Evolutionary conservation across 805 yeast species (phyloP).

Genomic region (Starmera quercuum): DNA sequence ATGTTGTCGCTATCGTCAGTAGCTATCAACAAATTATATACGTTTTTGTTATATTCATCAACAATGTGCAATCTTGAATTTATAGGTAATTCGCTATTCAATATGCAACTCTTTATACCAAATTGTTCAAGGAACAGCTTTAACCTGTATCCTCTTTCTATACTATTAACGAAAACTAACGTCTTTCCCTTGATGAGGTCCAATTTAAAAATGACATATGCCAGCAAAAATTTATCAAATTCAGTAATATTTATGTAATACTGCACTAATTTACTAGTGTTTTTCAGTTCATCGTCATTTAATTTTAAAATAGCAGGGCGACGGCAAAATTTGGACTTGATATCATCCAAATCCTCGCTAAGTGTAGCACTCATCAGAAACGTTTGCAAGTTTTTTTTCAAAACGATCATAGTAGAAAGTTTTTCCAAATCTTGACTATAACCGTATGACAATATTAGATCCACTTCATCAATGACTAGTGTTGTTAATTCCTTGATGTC

Average conservation of each 20-base stretch:
- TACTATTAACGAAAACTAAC: constrained; percentile 82
- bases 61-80: constrained; percentile 92
- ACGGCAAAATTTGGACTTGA: constrained; percentile 75
- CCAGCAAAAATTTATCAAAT: constrained; percentile 82
- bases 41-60: constrained; percentile 88
- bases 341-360: constrained; percentile 71
- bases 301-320: constrained; percentile 74
- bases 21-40: constrained; percentile 82
- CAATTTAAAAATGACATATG: constrained; percentile 88
- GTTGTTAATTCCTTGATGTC: constrained; percentile 52
- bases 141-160: constrained; percentile 91
- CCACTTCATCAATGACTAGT: constrained; percentile 92
- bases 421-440: constrained; percentile 75
- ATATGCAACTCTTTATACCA: constrained; percentile 81
- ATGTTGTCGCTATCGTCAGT: constrained; percentile 80
- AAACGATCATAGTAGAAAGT: constrained; percentile 58
- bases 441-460: constrained; percentile 82
- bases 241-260: constrained; percentile 83
- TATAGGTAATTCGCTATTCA: constrained; percentile 88
- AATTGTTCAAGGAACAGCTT: constrained; percentile 90
- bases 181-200: constrained; percentile 87
- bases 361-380: constrained; percentile 96
- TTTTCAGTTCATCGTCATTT: constrained; percentile 55
- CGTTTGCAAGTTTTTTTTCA: constrained; percentile 72
- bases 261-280: constrained; percentile 60